Percentiles rank a stretch among this genome's conserved stretches.
Conservation (phyloP, 768 basidiomycete species). For the Leucogyrophana mollusca region DNA sequence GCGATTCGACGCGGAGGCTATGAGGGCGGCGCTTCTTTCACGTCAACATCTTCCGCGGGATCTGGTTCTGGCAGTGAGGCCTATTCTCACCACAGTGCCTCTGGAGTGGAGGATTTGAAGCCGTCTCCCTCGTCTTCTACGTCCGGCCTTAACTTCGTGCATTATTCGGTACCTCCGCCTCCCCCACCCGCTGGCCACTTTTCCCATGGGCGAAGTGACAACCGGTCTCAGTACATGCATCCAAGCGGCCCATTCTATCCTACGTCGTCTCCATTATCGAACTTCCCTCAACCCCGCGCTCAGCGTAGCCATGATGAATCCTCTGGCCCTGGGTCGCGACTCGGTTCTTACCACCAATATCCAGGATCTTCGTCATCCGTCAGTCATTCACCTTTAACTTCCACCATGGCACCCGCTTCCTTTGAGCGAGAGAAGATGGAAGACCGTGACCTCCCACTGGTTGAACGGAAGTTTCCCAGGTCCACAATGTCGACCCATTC, state of each 20-base stretch:
- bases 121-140: slow-evolving; percentile 72
- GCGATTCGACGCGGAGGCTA: slow-evolving; percentile 44
- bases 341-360: slow-evolving; percentile 27
- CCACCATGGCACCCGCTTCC: slow-evolving; percentile 38
- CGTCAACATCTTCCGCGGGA: slow-evolving; percentile 46
- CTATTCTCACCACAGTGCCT: slow-evolving; percentile 47
- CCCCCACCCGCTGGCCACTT: slow-evolving; percentile 33
- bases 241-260: slow-evolving; percentile 30
- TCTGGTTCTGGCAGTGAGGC: slow-evolving; percentile 59
- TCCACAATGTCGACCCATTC: slow-evolving; percentile 24
- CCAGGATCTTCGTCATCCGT: slow-evolving; percentile 35
- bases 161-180: slow-evolving; percentile 46
- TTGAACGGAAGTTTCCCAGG: slow-evolving; percentile 33
- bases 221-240: slow-evolving; percentile 19
- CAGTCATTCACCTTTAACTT: slow-evolving; percentile 37
- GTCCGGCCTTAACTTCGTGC: slow-evolving; percentile 52
- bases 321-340: slow-evolving; percentile 36
- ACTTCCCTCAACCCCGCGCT: slow-evolving; percentile 31
- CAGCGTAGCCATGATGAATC: slow-evolving; percentile 36
- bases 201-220: slow-evolving; percentile 25
- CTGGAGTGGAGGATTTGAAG: slow-evolving; percentile 37
- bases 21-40: slow-evolving; percentile 46
- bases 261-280: slow-evolving; percentile 41
- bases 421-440: slow-evolving; percentile 59
- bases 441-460: slow-evolving; percentile 46